Evolutionary conservation across 176 grass and related monocot species (phyloP).

Genomic region (Secale cereale): DNA sequence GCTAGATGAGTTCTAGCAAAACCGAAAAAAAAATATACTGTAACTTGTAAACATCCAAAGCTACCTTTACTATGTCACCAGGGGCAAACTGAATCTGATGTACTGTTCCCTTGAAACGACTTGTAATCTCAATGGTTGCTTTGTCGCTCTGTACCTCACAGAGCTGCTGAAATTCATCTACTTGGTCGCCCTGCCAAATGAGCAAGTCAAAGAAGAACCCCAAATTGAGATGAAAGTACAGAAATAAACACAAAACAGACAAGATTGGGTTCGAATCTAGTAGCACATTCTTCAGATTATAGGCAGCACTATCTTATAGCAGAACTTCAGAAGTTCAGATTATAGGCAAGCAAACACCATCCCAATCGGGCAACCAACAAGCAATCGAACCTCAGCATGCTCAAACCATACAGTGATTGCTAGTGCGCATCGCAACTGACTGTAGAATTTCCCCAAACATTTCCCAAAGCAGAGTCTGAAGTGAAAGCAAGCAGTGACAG

Average conservation of each 20-base stretch:
- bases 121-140: conserved; percentile 98
- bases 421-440: too few species aligned
- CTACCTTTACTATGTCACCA: conserved; percentile 92
- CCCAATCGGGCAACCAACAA: neutral
- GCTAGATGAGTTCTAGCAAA: too few species aligned
- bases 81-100: conserved; percentile 70
- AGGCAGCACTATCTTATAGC: neutral
- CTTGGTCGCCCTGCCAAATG: conserved; percentile 64
- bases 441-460: too few species aligned
- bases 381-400: too few species aligned
- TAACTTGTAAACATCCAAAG: neutral
- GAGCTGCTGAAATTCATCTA: conserved; percentile 88
- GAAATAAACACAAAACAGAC: neutral
- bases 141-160: conserved; percentile 99
- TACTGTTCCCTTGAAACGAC: conserved; percentile 86
- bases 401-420: too few species aligned
- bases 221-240: neutral
- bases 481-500: too few species aligned
- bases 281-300: neutral
- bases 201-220: neutral
- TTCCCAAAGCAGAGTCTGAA: too few species aligned
- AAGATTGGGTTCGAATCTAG: neutral
- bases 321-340: neutral
- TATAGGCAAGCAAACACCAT: neutral
- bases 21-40: too few species aligned